Evolutionary conservation across 768 basidiomycete genomes (phyloP), one percentile per base, ranked within the genome.

Genomic region (Phylloporus arenicola): DNA sequence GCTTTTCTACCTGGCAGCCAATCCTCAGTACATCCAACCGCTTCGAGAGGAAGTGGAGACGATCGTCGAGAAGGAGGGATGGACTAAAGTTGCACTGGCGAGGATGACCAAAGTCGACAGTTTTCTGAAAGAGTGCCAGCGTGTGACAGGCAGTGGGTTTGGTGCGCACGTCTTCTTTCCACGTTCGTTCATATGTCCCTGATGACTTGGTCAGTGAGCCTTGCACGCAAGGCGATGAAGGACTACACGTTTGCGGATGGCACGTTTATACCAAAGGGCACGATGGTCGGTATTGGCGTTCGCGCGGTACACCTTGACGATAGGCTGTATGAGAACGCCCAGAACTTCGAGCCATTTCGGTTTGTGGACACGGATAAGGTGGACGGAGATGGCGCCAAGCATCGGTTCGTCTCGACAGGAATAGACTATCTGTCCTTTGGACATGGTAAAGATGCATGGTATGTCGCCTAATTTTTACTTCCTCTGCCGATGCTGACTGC

Each of bases 231-330:
- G 25, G 41, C 25, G 16, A 42, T 42, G 41, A 42, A 9, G 25
- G 41, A 42, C 16, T 42, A 42, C 22, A 42, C 41, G 16, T 42
- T 42, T 10, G 24, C 41, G n/a, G 41, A 42, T 25, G 41, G 41
- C 4, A 42, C 45, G n/a, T 45, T 67, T 20, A 53, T 73, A n/a
- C 74, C 72, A 1, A 54, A 59, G 33, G 73, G 68, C n/a, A 46
- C 45, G 11, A 54, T 60, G 16, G 53, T 61, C 20, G 45, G 70
- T 1, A 48, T 44, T 31, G 43, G 12, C 3, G 3, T 13, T 6
- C 30, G 11, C 4, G 29, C 30, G 3, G 19, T 44, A 13, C 43
- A 44, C 30, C 22, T 13, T 44, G 57, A 63, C 40, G n/a, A 48
- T 3, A 24, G 50, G 11, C 4, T 48, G 13, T 74, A 77, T 44